These are phyloP conservation scores for Rhodotorula mucilaginosa DNA, from an alignment of 1,284 basidiomycete genomes.

Conservation along the genomic window DNA sequence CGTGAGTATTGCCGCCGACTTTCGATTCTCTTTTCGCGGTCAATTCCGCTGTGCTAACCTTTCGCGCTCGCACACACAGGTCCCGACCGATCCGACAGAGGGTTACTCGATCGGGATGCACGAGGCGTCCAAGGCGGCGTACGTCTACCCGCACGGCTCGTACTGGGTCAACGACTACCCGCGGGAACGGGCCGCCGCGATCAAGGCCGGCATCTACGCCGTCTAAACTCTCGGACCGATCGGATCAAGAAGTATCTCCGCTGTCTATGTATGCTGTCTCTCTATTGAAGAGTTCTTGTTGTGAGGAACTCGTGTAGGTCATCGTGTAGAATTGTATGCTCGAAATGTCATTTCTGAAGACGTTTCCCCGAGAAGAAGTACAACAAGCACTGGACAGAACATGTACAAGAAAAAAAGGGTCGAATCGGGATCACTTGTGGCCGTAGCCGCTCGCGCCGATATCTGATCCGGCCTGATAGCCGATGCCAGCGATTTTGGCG, in stretches of 20 bases:
- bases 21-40: background rate
- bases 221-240: background rate
- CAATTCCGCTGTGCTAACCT: background rate
- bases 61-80: slow-evolving; percentile 6
- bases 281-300: no score
- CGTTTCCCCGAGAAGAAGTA: background rate
- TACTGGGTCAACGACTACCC: slow-evolving; percentile 48
- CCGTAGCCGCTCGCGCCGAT: slow-evolving; percentile 2
- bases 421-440: background rate
- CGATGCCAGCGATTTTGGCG: slow-evolving; percentile 40
- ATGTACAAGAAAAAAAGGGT: background rate
- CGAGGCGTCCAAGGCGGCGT: slow-evolving; percentile 51
- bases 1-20: slow-evolving; percentile 48
- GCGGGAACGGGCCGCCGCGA: background rate
- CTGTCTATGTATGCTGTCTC: background rate
- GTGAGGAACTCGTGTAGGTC: no score
- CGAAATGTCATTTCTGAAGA: no score
- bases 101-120: slow-evolving; percentile 51
- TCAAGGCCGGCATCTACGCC: slow-evolving; percentile 4
- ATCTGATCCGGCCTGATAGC: background rate
- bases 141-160: slow-evolving; percentile 51
- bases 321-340: no score
- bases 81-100: slow-evolving; percentile 35
- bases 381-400: background rate
- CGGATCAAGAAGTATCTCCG: background rate